phyloP scores from a whole-genome alignment of 2,329 filamentous ascomycete genomes.

The Drechslerella dactyloides region DNA sequence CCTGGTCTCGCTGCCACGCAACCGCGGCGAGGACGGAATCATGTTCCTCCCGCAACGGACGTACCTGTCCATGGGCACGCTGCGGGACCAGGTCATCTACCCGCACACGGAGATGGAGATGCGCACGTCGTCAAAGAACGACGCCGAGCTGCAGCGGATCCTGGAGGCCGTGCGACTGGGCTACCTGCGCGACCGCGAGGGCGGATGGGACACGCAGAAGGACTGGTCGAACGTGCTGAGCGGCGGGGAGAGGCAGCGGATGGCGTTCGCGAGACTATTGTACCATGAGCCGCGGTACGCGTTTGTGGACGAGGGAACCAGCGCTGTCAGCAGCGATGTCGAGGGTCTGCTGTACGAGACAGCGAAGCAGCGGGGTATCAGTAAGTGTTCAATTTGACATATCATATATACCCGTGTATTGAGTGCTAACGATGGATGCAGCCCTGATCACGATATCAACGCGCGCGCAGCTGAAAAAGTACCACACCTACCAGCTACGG shows the following conservation, averaged over 20 bases:
- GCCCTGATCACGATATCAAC: slow-evolving; percentile 95
- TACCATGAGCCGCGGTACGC: slow-evolving; percentile 96
- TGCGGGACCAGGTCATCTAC: slow-evolving; percentile 97
- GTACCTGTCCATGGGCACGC: slow-evolving; percentile 72
- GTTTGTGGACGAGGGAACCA: slow-evolving; percentile 94
- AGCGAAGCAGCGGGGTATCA: slow-evolving; percentile 91
- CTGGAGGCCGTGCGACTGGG: slow-evolving; percentile 84
- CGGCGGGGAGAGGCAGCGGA: slow-evolving; percentile 94
- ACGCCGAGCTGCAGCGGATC: slow-evolving; percentile 76
- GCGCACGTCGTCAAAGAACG: slow-evolving; percentile 77
- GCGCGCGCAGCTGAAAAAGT: slow-evolving; percentile 89
- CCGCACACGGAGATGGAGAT: slow-evolving; percentile 94
- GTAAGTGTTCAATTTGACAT: slow-evolving; percentile 63
- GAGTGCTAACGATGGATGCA: slow-evolving; percentile 56
- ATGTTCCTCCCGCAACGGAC: slow-evolving; percentile 97
- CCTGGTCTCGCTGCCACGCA: slow-evolving; percentile 83
- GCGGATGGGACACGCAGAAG: slow-evolving; percentile 94
- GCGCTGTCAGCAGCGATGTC: slow-evolving; percentile 90
- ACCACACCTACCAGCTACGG: slow-evolving; percentile 88
- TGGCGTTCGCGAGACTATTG: slow-evolving; percentile 85
- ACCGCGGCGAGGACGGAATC: slow-evolving; percentile 82
- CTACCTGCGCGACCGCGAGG: slow-evolving; percentile 88
- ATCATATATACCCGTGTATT: slow-evolving; percentile 4
- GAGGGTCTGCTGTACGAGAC: slow-evolving; percentile 92
- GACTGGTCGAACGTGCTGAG: slow-evolving; percentile 99